These are phyloP conservation scores for Haplosporangium gracile DNA, from an alignment of 192 early-diverging fungal species.

Conservation along the genomic window DNA sequence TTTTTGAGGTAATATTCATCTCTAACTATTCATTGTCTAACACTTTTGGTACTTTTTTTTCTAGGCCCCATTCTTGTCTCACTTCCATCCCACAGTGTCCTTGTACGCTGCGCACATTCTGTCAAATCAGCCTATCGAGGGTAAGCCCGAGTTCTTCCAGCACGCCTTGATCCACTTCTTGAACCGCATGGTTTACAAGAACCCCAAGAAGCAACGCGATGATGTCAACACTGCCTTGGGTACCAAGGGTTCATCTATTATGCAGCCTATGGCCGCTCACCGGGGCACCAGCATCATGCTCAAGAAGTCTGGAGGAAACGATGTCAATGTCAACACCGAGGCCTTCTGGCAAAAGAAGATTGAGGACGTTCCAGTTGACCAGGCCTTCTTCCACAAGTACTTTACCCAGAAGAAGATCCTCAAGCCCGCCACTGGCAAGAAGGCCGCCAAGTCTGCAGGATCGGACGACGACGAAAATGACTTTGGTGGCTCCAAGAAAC, in stretches of 20 bases:
- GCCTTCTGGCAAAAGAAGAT: conserved; percentile 71
- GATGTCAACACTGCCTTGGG: conserved; percentile 68
- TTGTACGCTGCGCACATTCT: conserved; percentile 84
- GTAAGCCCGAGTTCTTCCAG: conserved; percentile 85
- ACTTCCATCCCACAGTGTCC: conserved; percentile 95
- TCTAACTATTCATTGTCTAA: conserved; percentile 11
- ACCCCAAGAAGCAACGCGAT: conserved; percentile 80
- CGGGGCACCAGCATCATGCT: conserved; percentile 69
- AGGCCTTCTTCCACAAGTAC: conserved; percentile 85
- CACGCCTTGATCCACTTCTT: conserved; percentile 95
- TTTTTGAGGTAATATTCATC: not conserved
- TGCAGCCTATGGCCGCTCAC: conserved; percentile 74
- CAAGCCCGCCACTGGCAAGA: conserved; percentile 24
- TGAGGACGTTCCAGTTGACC: conserved; percentile 79
- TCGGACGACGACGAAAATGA: conserved; percentile 51
- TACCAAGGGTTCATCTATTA: conserved; percentile 66
- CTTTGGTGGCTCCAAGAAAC: conserved; percentile 57
- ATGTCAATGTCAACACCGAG: conserved; percentile 75
- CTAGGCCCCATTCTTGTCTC: conserved; percentile 75
- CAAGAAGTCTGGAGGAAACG: conserved; percentile 74
- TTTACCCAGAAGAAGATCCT: conserved; percentile 73
- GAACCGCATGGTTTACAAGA: conserved; percentile 95
- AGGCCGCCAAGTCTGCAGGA: conserved; percentile 39
- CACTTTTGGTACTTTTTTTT: not conserved
- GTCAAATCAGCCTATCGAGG: conserved; percentile 73